Evolutionary conservation across 441 rosid species (phyloP), one percentile per base, ranked within the genome.

Genomic region (Erodium chrysanthum): DNA sequence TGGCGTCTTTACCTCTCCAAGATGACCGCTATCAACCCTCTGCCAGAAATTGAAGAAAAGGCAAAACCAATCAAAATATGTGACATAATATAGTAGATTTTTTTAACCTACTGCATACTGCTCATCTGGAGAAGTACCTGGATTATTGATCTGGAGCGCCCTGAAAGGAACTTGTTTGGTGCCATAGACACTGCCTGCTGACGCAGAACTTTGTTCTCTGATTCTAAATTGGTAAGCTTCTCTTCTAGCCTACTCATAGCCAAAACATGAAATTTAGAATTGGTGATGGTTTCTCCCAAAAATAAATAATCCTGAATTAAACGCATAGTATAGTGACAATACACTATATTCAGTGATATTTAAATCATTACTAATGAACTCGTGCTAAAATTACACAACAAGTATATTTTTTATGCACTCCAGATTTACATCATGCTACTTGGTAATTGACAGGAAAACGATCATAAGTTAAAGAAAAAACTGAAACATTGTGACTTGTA

Each of bases 101-200:
- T 35, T 9, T 0, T 27, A 65, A 27, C 58, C 60, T n/a, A 63
- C 25, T 12, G 35, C 33, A 33, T 69, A 12, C 23, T 1, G 20
- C 29, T 62, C 65, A 67, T 63, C 44, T 59, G 33, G 20, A 60
- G 3, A 68, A 70, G 33, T 82, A 91, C 98, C 95, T 94, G 99
- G 79, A 95, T 61, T 69, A 85, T 88, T 61, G 99, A 95, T 83
- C 97, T 80, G 68, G 97, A 91, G 70, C 97, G 96, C 48, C 96
- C 97, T 52, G 97, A 91, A 70, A 94, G 90, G 82, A 90, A 88
- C 80, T 88, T 91, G 65, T 86, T 95, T n/a, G 99, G 97, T 77
- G 99, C 88, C 88, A 95, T 86, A 37, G 97, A 87, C 72, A 95
- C 90, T 65, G 97, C 96, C 77, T 95, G 99, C 74, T 95, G 99